Evolutionary conservation across 306 rosid genomes (phyloP).

Genomic region (Vigna hirtella): DNA sequence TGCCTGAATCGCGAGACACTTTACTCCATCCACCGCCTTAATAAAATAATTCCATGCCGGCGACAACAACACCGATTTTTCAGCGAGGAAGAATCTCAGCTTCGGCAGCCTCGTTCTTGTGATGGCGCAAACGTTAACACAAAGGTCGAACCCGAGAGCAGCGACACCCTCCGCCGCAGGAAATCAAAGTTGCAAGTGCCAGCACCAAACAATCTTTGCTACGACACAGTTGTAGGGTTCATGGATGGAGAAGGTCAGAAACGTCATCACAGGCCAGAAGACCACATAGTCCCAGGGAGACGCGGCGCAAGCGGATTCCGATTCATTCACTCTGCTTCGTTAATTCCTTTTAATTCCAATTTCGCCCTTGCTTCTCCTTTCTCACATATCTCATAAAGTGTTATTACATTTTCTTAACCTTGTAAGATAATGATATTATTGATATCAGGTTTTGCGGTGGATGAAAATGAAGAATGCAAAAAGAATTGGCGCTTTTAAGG

Average conservation of each 20-base stretch:
- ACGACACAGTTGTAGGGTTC: constrained; percentile 64
- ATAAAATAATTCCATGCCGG: too few species aligned
- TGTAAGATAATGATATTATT: not conserved
- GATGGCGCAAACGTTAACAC: too few species aligned
- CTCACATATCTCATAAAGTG: not conserved
- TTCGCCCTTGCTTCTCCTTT: not conserved
- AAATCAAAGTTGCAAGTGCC: constrained; percentile 10
- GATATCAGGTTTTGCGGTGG: constrained; percentile 63
- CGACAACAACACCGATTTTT: too few species aligned
- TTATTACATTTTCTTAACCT: not conserved
- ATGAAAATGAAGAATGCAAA: constrained; percentile 75
- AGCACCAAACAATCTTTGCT: constrained; percentile 63
- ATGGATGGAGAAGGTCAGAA: constrained; percentile 84
- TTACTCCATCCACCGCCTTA: too few species aligned
- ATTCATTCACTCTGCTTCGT: constrained; percentile 74
- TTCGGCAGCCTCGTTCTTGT: too few species aligned
- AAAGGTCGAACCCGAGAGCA: too few species aligned
- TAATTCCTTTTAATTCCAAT: constrained; percentile 37
- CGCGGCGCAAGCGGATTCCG: constrained; percentile 46
- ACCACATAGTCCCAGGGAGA: constrained; percentile 31
- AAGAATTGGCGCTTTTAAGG: constrained; percentile 70
- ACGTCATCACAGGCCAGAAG: constrained; percentile 73
- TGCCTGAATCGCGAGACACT: too few species aligned
- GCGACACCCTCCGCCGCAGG: not conserved
- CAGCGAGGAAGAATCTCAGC: too few species aligned